Conservation (phyloP, 2,329 filamentous ascomycete genomes). For the Rhynchosporium graminicola region DNA sequence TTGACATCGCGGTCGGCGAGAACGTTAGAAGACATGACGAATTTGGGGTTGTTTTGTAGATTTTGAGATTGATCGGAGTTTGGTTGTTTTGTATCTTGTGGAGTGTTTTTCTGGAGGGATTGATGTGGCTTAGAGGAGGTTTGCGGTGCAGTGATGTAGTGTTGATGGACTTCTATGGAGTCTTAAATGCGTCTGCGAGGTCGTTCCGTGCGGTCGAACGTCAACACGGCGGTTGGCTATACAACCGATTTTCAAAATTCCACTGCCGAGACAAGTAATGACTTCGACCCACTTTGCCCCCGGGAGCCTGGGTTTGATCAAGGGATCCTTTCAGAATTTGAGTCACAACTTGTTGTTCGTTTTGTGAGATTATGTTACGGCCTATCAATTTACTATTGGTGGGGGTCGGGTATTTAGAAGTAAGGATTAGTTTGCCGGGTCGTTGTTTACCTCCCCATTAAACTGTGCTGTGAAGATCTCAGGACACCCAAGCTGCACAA, state of each 20-base stretch:
- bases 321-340: constrained; percentile 6
- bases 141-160: constrained; percentile 3
- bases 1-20: constrained; percentile 70
- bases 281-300: not conserved
- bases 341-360: constrained; percentile 17
- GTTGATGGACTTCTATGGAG: constrained; percentile 10
- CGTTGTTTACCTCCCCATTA: not conserved
- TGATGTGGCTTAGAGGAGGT: constrained; percentile 11
- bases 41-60: constrained; percentile 17
- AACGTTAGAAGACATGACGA: constrained; percentile 58
- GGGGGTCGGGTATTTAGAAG: not conserved
- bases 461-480: not conserved
- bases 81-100: constrained; percentile 7
- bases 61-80: not conserved
- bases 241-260: constrained; percentile 2
- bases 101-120: constrained; percentile 1
- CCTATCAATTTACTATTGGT: constrained; percentile 6
- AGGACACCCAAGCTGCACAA: not conserved
- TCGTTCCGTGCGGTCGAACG: not conserved
- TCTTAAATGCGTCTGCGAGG: constrained; percentile 14
- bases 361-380: not conserved
- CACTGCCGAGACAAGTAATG: constrained; percentile 5
- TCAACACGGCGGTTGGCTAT: constrained; percentile 12
- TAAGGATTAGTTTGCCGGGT: not conserved
- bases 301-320: not conserved